Evolutionary conservation across 2,329 filamentous ascomycete genomes (phyloP).

Genomic region (Fusarium penzigii): DNA sequence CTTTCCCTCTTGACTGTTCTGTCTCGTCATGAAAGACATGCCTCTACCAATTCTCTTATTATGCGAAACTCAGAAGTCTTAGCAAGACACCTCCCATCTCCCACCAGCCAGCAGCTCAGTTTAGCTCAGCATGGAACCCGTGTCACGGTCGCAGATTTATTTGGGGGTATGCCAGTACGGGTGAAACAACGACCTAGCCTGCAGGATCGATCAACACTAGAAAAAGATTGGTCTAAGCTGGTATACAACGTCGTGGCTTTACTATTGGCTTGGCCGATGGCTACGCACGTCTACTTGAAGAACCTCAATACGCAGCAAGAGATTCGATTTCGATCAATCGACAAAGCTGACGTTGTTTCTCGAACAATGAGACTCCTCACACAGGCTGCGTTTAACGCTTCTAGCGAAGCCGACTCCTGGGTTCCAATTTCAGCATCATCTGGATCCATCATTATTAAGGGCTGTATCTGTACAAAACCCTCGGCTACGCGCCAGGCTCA

Average conservation of each 20-base stretch:
- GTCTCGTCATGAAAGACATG: slow-evolving; percentile 65
- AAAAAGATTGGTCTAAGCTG: slow-evolving; percentile 67
- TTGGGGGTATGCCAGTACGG: slow-evolving; percentile 87
- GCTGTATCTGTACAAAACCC: slow-evolving; percentile 71
- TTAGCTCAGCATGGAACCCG: slow-evolving; percentile 69
- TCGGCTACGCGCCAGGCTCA: slow-evolving; percentile 72
- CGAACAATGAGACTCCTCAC: slow-evolving; percentile 54
- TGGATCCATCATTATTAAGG: slow-evolving; percentile 61
- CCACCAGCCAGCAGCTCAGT: slow-evolving; percentile 56
- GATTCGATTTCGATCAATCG: slow-evolving; percentile 37
- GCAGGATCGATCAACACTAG: slow-evolving; percentile 50
- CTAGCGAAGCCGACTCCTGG: slow-evolving; percentile 60
- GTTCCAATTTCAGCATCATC: slow-evolving; percentile 68
- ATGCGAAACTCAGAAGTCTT: slow-evolving; percentile 71
- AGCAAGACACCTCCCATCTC: slow-evolving; percentile 62
- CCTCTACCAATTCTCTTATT: slow-evolving; percentile 64
- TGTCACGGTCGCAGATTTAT: slow-evolving; percentile 76
- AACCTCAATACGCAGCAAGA: slow-evolving; percentile 47
- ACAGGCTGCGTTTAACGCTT: slow-evolving; percentile 65
- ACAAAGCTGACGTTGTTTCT: slow-evolving; percentile 18
- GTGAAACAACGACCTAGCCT: slow-evolving; percentile 73
- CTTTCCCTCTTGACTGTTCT: slow-evolving; percentile 76
- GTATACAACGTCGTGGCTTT: slow-evolving; percentile 61
- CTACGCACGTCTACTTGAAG: slow-evolving; percentile 58
- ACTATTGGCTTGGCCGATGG: slow-evolving; percentile 67